These are phyloP conservation scores for Crepidotus variabilis DNA, from an alignment of 768 basidiomycete genomes.

Conservation along the genomic window DNA sequence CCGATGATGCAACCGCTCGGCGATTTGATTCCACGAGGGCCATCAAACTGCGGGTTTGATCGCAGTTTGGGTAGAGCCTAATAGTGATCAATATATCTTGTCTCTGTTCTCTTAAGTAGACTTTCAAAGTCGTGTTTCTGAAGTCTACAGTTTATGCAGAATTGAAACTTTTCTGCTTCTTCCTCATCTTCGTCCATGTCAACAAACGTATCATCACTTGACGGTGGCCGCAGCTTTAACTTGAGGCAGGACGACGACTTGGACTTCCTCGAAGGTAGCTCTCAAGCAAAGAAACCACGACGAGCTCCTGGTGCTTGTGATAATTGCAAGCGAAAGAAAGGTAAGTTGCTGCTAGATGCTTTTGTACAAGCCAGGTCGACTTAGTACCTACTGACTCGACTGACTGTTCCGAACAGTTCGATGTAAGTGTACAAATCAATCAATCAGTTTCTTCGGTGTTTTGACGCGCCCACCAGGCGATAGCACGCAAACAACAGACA, in stretches of 20 bases:
- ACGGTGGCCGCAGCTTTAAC: background rate
- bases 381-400: background rate
- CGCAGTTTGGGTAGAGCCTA: no score
- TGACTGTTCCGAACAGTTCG: background rate
- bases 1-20: no score
- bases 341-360: constrained; percentile 27
- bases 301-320: constrained; percentile 66
- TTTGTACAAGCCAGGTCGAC: background rate
- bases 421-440: background rate
- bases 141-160: background rate
- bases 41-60: no score
- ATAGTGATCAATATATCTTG: no score
- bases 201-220: background rate
- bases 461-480: constrained; percentile 37
- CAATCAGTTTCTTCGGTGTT: background rate
- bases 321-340: constrained; percentile 66
- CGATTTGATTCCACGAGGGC: no score
- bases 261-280: background rate
- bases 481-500: constrained; percentile 57
- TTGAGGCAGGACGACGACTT: background rate
- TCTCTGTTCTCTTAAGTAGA: no score
- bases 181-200: background rate
- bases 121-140: no score
- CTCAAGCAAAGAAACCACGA: constrained; percentile 39
- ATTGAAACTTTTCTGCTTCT: background rate